A percentile compares a stretch with the other conserved stretches of the same genome.
These are phyloP conservation scores for Candida dajiaensis DNA, from an alignment of 805 yeast genomes.

Conservation along the genomic window DNA sequence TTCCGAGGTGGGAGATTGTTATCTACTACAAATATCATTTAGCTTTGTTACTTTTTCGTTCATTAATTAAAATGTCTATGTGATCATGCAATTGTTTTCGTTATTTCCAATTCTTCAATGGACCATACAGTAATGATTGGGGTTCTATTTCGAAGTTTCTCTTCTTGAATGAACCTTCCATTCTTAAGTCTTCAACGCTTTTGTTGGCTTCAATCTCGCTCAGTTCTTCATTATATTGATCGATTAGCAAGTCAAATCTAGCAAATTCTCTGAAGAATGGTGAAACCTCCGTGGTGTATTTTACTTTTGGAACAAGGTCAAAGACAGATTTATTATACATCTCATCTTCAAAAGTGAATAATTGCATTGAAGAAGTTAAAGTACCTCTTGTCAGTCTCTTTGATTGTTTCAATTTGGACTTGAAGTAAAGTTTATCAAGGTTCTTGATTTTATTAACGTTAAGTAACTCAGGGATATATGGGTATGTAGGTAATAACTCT, in stretches of 20 bases:
- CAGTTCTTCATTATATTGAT: constrained; percentile 2
- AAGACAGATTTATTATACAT: constrained; percentile 10
- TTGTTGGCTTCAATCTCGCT: neutral
- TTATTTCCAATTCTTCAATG: constrained; percentile 1
- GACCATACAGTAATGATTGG: constrained; percentile 2
- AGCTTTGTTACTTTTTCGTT: neutral
- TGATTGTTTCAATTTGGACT: constrained; percentile 8
- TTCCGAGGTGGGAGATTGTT: constrained; percentile 48
- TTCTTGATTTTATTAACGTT: constrained; percentile 1
- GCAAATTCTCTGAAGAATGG: constrained; percentile 22
- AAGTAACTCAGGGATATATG: neutral
- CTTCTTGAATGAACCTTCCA: neutral
- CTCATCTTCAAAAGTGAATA: constrained; percentile 7
- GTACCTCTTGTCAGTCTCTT: constrained; percentile 15
- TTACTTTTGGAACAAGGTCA: constrained; percentile 6
- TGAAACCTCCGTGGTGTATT: constrained; percentile 16
- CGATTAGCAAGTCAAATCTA: constrained; percentile 10
- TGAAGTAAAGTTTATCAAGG: constrained; percentile 10
- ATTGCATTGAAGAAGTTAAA: neutral
- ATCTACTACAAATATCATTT: constrained; percentile 30
- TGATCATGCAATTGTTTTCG: neutral
- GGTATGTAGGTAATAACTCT: constrained; percentile 4
- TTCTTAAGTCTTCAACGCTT: neutral
- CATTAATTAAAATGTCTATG: neutral
- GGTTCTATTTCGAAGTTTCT: constrained; percentile 2